phyloP scores from a whole-genome alignment of 2,329 filamentous ascomycete species.

The Penicillium sp. region DNA sequence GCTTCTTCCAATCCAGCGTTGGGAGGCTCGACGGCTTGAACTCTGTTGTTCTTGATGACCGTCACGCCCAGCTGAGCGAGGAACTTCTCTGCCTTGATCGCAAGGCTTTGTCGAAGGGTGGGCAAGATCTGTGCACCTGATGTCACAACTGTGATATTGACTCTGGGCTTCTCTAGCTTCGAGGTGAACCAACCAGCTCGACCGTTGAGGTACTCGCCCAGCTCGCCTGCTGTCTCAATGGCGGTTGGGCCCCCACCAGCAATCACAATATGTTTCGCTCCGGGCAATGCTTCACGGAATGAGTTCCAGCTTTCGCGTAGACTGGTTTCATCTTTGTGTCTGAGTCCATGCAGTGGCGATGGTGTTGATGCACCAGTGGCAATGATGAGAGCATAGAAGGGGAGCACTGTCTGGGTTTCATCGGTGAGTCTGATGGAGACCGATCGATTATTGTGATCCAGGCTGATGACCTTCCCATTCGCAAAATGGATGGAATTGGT shows the following conservation, averaged over 20 bases:
- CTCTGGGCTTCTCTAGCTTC: conserved; percentile 31
- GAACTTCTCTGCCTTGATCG: conserved; percentile 45
- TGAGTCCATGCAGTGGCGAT: conserved; percentile 49
- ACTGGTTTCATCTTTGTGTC: conserved; percentile 29
- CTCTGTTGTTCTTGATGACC: conserved; percentile 45
- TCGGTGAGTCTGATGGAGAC: conserved; percentile 30
- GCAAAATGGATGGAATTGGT: conserved; percentile 43
- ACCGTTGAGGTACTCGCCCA: conserved; percentile 56
- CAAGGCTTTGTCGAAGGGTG: conserved; percentile 19
- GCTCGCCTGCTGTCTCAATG: conserved; percentile 52
- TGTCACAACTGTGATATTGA: conserved; percentile 50
- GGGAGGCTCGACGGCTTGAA: conserved; percentile 36
- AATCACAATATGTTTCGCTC: conserved; percentile 48
- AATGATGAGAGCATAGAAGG: conserved; percentile 51
- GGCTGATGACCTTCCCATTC: conserved; percentile 39
- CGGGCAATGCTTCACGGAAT: conserved; percentile 45
- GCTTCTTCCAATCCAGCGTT: conserved; percentile 29
- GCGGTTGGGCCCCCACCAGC: conserved; percentile 33
- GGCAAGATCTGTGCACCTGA: conserved; percentile 44
- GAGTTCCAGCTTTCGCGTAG: conserved; percentile 39
- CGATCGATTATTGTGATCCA: conserved; percentile 22
- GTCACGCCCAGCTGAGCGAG: conserved; percentile 51
- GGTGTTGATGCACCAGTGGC: conserved; percentile 51
- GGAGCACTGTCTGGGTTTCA: conserved; percentile 25
- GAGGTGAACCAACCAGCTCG: conserved; percentile 39